A percentile compares a stretch with the other conserved stretches of the same genome.
phyloP scores from a whole-genome alignment of 495 filamentous ascomycete species.

The Parathielavia hyrcaniae region DNA sequence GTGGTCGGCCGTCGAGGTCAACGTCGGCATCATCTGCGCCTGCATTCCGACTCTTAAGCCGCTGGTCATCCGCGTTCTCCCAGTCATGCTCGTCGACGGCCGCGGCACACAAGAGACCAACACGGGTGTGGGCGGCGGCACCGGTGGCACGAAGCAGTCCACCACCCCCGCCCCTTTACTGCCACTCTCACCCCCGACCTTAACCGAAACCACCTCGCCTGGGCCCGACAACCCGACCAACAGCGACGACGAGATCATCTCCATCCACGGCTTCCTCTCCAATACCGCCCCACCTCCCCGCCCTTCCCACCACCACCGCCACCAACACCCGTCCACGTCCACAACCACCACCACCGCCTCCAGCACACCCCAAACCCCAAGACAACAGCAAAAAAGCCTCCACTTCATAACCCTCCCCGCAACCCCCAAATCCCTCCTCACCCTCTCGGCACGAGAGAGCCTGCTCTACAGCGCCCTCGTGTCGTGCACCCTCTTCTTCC shows the following conservation, averaged over 20 bases:
- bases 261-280: slow-evolving; percentile 25
- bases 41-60: slow-evolving; percentile 88
- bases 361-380: neutral
- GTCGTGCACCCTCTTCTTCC: slow-evolving; percentile 74
- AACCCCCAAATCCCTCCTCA: slow-evolving; percentile 68
- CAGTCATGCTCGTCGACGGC: slow-evolving; percentile 56
- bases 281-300: neutral
- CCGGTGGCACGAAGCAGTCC: neutral
- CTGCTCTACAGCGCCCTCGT: slow-evolving; percentile 53
- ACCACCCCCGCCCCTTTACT: neutral
- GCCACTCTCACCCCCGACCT: neutral
- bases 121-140: slow-evolving; percentile 8
- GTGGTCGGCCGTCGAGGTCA: slow-evolving; percentile 91
- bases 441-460: slow-evolving; percentile 41
- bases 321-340: neutral
- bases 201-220: neutral
- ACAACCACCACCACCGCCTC: neutral
- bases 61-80: slow-evolving; percentile 67
- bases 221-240: neutral
- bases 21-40: slow-evolving; percentile 78
- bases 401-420: slow-evolving; percentile 77
- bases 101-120: slow-evolving; percentile 29
- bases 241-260: slow-evolving; percentile 17
- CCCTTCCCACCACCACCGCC: neutral
- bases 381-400: slow-evolving; percentile 25